Evolutionary conservation across 345 rosid genomes (phyloP), one percentile per base, ranked within the genome.

Genomic region (Hibiscus syriacus): DNA sequence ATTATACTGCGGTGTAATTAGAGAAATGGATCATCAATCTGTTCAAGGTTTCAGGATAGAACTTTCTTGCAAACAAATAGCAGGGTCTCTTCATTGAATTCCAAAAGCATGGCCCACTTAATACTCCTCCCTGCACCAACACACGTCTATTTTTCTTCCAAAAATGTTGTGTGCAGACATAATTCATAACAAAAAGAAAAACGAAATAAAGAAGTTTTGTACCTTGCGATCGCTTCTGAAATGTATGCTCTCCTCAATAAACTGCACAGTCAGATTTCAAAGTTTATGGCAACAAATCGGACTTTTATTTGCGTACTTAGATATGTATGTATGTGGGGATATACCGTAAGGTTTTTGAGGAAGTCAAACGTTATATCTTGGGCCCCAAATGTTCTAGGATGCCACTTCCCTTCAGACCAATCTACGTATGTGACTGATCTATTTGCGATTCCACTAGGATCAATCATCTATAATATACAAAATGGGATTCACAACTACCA

Each of bases 381-480:
- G 25, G 85, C 72, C 77, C 84, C 76, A 50, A 86, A 85, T 17
- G 83, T 19, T 79, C 76, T 87, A 11, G 98, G 96, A 78, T 92
- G 89, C 90, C 92, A 92, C 80, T 92, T 92, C 19, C 87, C 87
- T 55, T 92, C 89, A 0, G 96, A 92, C 96, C 98, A 92, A 70
- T 89, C 96, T 2, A 86, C 98, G 61, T 87, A 80, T 25, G 96
- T 89, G 16, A 87, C 82, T 0, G 93, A 89, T 87, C 96, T 80
- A 56, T 84, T 89, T 59, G 93, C 82, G 30, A 92, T 81, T 46
- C 96, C 90, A 5, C 41, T 55, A 6, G 92, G 92, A 79, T 92
- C 98, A 57, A 83, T 73, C 89, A 88, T 81, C 91, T 88, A 75
- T 49, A 6, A 10, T 49, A 50, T 2, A 50, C 22, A 17, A 34